Percentiles rank a stretch among this genome's conserved stretches.
These are phyloP conservation scores for Phytopythium ostracodes DNA, from an alignment of 352 stramenopile species.

Conservation along the genomic window DNA sequence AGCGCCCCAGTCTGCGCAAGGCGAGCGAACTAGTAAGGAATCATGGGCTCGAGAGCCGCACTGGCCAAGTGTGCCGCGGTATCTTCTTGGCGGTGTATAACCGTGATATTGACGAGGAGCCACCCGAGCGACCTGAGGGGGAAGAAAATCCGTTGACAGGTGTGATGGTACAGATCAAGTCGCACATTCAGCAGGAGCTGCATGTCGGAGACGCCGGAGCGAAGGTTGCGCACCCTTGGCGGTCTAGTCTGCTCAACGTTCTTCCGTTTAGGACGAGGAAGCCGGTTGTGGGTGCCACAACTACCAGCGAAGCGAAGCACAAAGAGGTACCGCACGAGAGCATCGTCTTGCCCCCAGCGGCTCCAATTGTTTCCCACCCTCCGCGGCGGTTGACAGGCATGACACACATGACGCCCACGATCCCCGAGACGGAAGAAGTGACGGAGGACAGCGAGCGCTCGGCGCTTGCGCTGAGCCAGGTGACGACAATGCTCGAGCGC, in stretches of 20 bases:
- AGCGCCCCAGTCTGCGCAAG: constrained; percentile 21
- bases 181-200: constrained; percentile 28
- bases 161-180: constrained; percentile 49
- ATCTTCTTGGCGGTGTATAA: constrained; percentile 65
- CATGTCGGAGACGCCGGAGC: neutral
- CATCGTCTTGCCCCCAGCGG: neutral
- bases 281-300: neutral
- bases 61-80: constrained; percentile 42
- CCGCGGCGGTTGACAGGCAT: neutral
- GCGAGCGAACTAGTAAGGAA: constrained; percentile 33
- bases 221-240: constrained; percentile 2
- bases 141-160: constrained; percentile 32
- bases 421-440: neutral
- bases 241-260: constrained; percentile 11
- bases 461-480: constrained; percentile 30
- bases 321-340: neutral
- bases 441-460: constrained; percentile 9
- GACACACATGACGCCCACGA: neutral
- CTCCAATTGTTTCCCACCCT: neutral
- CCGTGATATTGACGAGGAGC: constrained; percentile 38
- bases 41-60: constrained; percentile 16
- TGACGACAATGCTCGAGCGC: constrained; percentile 42
- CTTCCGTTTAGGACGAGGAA: constrained; percentile 11
- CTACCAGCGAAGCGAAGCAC: neutral
- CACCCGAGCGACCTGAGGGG: constrained; percentile 12